Evolutionary conservation across 805 yeast genomes (phyloP), one percentile per base, ranked within the genome.

Genomic region (Candida sanyiensis): DNA sequence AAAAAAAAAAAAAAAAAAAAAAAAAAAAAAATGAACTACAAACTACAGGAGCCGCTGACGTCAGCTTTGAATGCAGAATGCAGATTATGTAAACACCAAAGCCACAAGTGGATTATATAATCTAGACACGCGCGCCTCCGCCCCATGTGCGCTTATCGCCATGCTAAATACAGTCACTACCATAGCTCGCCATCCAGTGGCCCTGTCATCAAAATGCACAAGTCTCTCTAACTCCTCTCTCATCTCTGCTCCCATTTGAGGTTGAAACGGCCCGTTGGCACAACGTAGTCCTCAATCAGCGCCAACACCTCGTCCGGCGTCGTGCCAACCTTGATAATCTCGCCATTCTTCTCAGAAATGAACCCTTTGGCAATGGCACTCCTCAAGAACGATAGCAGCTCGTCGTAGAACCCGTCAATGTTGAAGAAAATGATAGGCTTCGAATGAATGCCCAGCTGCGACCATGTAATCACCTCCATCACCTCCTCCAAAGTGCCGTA

Each of bases 381-480:
- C 23, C 67, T 58, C 43, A 87, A 64, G 50, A 85, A 86, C 35
- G 58, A 62, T 48, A 86, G 60, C 40, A 86, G 69, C 25, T 73
- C 75, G 58, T 86, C 87, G 59, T 74, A 87, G 58, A 83, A 87
- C 0, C 95, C 96, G 60, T 82, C 70, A 39, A 81, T 70, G 61
- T 87, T 87, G 63, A 78, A 79, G 29, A 87, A 55, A 12, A 87
- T 80, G 51, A 87, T 77, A 21, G 96, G 95, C 59, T 82, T 82
- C 45, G 69, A 64, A 60, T 87, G 96, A 48, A 87, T 86, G 24
- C 89, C 93, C 51, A 87, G 69, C 66, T 87, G 96, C 35, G 79
- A 77, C 96, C 96, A 87, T 4, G 96, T 87, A 43, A 83, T 82
- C 39, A 85, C 82, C 65, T 87, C 96, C 80, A 86, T 79, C 45